These are phyloP conservation scores for Bryum argenteum DNA, from an alignment of 225 moss, liverwort and hornwort species.

Conservation along the genomic window DNA sequence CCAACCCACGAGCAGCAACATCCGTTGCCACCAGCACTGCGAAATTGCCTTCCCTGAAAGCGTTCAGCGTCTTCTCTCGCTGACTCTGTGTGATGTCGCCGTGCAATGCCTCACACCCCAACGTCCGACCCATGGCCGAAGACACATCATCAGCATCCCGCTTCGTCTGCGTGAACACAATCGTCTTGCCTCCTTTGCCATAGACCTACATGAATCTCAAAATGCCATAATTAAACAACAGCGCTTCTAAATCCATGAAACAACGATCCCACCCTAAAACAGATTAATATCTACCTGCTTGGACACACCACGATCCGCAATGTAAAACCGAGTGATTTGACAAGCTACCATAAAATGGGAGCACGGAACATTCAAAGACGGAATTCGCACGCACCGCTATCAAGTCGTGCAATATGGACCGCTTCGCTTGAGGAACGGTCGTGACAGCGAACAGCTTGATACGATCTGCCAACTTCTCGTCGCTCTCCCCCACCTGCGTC, in stretches of 20 bases:
- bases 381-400: conserved; percentile 33
- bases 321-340: too few relatives aligned
- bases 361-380: neutral
- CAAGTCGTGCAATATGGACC: conserved; percentile 56
- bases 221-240: neutral
- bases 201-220: conserved; percentile 54
- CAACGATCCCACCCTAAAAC: too few relatives aligned
- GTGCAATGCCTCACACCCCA: conserved; percentile 93
- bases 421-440: conserved; percentile 48
- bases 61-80: conserved; percentile 75
- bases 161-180: conserved; percentile 92
- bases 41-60: conserved; percentile 70
- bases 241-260: neutral
- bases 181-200: conserved; percentile 85
- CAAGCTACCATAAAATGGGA: neutral
- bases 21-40: conserved; percentile 82
- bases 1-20: conserved; percentile 77
- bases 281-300: too few relatives aligned
- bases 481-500: conserved; percentile 53
- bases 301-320: too few relatives aligned
- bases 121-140: conserved; percentile 72
- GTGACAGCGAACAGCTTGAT: conserved; percentile 54
- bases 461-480: conserved; percentile 62
- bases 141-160: conserved; percentile 92
- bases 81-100: conserved; percentile 91